These are phyloP conservation scores for Lentinula sp. DNA, from an alignment of 768 basidiomycete genomes.

Conservation along the genomic window DNA sequence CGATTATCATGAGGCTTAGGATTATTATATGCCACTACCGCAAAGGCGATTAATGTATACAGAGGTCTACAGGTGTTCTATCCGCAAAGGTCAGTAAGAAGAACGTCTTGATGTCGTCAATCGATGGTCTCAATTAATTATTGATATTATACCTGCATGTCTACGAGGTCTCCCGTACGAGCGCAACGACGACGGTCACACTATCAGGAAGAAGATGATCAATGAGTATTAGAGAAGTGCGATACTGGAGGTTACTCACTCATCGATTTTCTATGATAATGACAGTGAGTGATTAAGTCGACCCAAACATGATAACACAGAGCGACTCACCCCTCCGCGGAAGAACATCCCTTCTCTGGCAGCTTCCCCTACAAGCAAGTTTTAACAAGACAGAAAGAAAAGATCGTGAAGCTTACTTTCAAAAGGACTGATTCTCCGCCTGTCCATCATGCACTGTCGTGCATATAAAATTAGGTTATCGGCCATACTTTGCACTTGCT, in stretches of 20 bases:
- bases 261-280: conserved; percentile 57
- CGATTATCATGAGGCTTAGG: too few relatives aligned
- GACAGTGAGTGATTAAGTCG: neutral
- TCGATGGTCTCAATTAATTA: neutral
- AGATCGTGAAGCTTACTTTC: conserved; percentile 43
- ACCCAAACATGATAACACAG: neutral
- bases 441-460: conserved; percentile 62
- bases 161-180: conserved; percentile 59
- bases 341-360: conserved; percentile 59
- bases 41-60: too few relatives aligned
- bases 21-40: too few relatives aligned
- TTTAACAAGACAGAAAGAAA: conserved; percentile 3
- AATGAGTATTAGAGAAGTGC: conserved; percentile 9
- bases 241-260: conserved; percentile 40
- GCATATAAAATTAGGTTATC: conserved; percentile 70
- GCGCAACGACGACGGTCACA: conserved; percentile 64
- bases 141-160: neutral
- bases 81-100: too few relatives aligned
- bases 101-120: neutral
- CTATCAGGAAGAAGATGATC: conserved; percentile 25
- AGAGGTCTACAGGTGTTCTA: too few relatives aligned
- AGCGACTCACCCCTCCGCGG: conserved; percentile 62
- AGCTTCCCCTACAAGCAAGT: conserved; percentile 44
- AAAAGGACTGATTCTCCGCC: conserved; percentile 64
- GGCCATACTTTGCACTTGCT: conserved; percentile 65